These are phyloP conservation scores for Zostera marina DNA, from an alignment of 116 monocot genomes.

Conservation along the genomic window DNA sequence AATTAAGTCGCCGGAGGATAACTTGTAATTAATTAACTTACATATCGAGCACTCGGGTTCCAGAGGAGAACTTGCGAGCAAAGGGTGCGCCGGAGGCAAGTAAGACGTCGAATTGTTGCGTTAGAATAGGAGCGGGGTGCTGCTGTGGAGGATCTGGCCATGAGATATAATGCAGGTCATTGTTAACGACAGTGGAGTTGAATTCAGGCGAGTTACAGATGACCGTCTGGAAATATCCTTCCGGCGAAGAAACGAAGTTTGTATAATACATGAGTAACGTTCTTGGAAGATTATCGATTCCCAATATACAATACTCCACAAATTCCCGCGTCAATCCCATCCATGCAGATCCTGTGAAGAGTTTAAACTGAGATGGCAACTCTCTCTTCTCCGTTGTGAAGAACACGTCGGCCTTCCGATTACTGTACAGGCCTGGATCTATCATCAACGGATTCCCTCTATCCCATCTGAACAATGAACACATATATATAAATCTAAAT, in stretches of 20 bases:
- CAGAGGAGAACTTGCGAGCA: constrained; percentile 28
- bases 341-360: constrained; percentile 45
- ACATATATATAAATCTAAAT: constrained; percentile 16
- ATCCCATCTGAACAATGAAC: constrained; percentile 26
- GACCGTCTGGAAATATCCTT: constrained; percentile 32
- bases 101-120: constrained; percentile 5
- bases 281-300: constrained; percentile 24
- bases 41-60: constrained; percentile 22
- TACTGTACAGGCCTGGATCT: constrained; percentile 54
- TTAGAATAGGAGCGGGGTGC: constrained; percentile 15
- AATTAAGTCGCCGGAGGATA: not conserved
- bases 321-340: constrained; percentile 21
- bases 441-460: constrained; percentile 48
- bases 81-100: constrained; percentile 15
- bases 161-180: constrained; percentile 26
- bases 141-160: constrained; percentile 21
- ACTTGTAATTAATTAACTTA: not conserved
- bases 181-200: constrained; percentile 18
- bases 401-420: constrained; percentile 35
- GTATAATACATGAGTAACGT: constrained; percentile 35
- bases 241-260: constrained; percentile 30
- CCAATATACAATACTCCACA: constrained; percentile 27
- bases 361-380: constrained; percentile 41
- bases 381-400: constrained; percentile 31
- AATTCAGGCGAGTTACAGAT: constrained; percentile 21